phyloP scores from a whole-genome alignment of 169 alveolate genomes.

The Condylostoma magnum region DNA sequence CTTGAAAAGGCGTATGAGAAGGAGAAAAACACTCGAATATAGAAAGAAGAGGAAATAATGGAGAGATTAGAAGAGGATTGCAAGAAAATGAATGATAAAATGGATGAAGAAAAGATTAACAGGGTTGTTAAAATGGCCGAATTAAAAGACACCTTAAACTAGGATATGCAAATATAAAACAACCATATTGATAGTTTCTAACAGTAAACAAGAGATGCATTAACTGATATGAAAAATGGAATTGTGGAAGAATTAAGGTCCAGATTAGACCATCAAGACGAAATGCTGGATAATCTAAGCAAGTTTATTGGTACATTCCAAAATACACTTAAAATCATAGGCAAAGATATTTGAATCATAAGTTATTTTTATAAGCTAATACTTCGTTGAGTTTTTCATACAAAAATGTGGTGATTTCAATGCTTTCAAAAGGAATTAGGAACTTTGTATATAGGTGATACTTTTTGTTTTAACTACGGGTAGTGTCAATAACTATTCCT shows the following conservation, averaged over 20 bases:
- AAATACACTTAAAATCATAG: conserved; percentile 82
- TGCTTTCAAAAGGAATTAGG: too few relatives aligned
- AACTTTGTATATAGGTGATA: too few relatives aligned
- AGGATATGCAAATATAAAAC: conserved; percentile 58
- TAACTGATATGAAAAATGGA: conserved; percentile 62
- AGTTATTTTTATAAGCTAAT: too few relatives aligned
- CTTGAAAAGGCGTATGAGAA: conserved; percentile 45
- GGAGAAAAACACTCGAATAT: conserved; percentile 67
- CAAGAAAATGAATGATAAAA: conserved; percentile 59
- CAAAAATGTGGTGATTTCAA: too few relatives aligned
- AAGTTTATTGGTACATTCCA: conserved; percentile 77
- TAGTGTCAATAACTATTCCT: too few relatives aligned
- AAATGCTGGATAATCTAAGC: conserved; percentile 75
- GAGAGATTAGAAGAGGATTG: conserved; percentile 77
- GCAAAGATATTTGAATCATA: conserved; percentile 77
- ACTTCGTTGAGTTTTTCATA: too few relatives aligned
- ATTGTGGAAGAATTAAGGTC: conserved; percentile 74
- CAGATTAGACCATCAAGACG: conserved; percentile 74
- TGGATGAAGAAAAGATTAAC: conserved; percentile 74
- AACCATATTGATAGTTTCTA: conserved; percentile 68
- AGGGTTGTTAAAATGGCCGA: conserved; percentile 61
- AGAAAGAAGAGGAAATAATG: conserved; percentile 77
- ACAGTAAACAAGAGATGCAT: conserved; percentile 64
- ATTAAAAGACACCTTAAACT: conserved; percentile 63
- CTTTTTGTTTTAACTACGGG: too few relatives aligned